A percentile compares a stretch with the other conserved stretches of the same genome.
phyloP scores from a whole-genome alignment of 2,329 filamentous ascomycete genomes.

The Domatiomyces catenatus region DNA sequence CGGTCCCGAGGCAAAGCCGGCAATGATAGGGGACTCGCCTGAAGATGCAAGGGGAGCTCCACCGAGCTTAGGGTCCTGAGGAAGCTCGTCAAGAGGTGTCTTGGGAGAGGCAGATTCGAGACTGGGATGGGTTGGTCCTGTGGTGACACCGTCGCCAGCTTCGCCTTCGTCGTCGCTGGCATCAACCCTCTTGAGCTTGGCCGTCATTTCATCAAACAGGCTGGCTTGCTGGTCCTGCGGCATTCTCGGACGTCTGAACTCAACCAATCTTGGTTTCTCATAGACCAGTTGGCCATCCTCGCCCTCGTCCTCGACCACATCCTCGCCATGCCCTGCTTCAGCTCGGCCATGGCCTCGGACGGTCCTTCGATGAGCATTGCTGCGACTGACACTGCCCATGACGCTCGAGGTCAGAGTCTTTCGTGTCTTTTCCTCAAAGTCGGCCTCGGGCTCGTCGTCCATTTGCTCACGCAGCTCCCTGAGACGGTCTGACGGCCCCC shows the following conservation, averaged over 20 bases:
- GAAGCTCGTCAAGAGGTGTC: conserved; percentile 45
- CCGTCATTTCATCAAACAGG: conserved; percentile 55
- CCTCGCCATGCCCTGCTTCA: conserved; percentile 23
- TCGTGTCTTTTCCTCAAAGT: conserved; percentile 40
- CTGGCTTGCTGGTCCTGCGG: conserved; percentile 47
- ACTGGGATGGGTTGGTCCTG: conserved; percentile 60
- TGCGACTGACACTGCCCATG: conserved; percentile 55
- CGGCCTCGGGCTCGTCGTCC: conserved; percentile 49
- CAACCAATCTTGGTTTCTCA: conserved; percentile 64
- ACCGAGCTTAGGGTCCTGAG: conserved; percentile 16
- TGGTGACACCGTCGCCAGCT: conserved; percentile 46
- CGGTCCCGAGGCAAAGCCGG: conserved; percentile 28
- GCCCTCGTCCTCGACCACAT: conserved; percentile 34
- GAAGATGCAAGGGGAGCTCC: conserved; percentile 25
- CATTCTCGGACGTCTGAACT: conserved; percentile 59
- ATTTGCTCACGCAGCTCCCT: conserved; percentile 88
- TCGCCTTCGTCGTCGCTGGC: conserved; percentile 45
- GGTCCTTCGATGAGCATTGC: conserved; percentile 26
- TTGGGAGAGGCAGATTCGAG: conserved; percentile 55
- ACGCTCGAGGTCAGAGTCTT: conserved; percentile 56
- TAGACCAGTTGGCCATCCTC: conserved; percentile 50
- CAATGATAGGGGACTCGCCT: conserved; percentile 23
- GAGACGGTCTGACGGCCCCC: conserved; percentile 78
- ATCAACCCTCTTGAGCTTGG: conserved; percentile 58
- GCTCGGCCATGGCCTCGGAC: conserved; percentile 22